Percentiles rank a stretch among this genome's conserved stretches.
Conservation (phyloP, 805 yeast species). For the Candida qinlingensis region DNA sequence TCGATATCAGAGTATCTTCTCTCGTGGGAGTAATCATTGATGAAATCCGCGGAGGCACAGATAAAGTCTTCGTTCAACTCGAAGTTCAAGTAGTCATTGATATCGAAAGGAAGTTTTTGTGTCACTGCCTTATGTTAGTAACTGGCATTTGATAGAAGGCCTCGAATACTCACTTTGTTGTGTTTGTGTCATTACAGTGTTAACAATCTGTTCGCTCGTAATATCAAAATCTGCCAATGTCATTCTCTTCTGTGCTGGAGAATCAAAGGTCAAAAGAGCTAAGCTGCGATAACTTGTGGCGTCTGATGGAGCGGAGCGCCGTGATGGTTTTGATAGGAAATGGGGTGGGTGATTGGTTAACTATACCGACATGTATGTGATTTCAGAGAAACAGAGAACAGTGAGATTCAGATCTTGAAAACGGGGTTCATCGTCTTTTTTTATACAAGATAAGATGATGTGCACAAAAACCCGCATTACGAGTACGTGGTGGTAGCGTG, state of each 20-base stretch:
- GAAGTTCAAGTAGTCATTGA: conserved; percentile 20
- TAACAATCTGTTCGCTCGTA: background rate
- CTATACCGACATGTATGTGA: too few species aligned
- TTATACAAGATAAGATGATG: too few species aligned
- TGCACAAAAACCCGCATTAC: too few species aligned
- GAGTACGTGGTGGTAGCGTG: too few species aligned
- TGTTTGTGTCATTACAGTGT: background rate
- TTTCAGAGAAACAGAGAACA: too few species aligned
- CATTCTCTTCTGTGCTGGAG: background rate
- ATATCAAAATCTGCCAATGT: background rate
- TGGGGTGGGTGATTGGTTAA: too few species aligned
- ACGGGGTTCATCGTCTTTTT: too few species aligned
- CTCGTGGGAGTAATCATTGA: conserved; percentile 14
- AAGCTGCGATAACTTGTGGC: background rate
- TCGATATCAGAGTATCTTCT: conserved; percentile 1
- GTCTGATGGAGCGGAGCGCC: background rate
- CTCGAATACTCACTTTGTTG: conserved; percentile 9
- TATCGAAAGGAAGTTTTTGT: conserved; percentile 22
- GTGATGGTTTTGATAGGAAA: background rate
- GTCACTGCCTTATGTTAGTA: background rate
- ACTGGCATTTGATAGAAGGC: background rate
- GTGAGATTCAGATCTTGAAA: too few species aligned
- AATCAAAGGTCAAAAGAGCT: background rate
- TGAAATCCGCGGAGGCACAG: conserved; percentile 12
- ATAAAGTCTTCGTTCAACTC: conserved; percentile 23